Evolutionary conservation across 768 basidiomycete genomes (phyloP).

Genomic region (Stropharia rugosoannulata): DNA sequence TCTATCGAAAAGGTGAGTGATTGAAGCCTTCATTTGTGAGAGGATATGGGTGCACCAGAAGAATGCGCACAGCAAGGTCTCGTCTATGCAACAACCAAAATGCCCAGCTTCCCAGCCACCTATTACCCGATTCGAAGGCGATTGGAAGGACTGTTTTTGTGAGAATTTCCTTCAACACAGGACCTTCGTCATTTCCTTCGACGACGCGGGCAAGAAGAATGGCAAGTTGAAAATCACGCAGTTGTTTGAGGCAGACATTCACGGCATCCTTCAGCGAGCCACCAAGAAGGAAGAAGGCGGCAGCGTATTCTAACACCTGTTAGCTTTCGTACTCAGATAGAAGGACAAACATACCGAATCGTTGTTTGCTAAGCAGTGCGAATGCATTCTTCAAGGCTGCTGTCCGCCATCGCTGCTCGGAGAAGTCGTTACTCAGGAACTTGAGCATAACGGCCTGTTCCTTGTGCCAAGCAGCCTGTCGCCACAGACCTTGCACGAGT

Average conservation of each 20-base stretch:
- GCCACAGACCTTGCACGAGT: conserved; percentile 93
- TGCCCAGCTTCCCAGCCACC: conserved; percentile 95
- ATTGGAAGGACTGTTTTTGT: conserved; percentile 75
- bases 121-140: conserved; percentile 85
- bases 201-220: conserved; percentile 82
- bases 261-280: conserved; percentile 89
- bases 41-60: conserved; percentile 58
- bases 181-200: conserved; percentile 82
- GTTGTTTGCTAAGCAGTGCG: conserved; percentile 84
- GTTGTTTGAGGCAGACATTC: conserved; percentile 83
- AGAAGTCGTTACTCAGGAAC: conserved; percentile 90
- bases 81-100: conserved; percentile 91
- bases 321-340: conserved; percentile 4
- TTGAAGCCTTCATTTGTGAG: neutral
- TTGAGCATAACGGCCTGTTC: conserved; percentile 90
- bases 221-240: conserved; percentile 90
- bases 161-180: conserved; percentile 69
- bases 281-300: conserved; percentile 95
- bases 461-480: conserved; percentile 91
- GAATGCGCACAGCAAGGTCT: conserved; percentile 86
- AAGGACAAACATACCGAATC: conserved; percentile 66
- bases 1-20: conserved; percentile 37
- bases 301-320: conserved; percentile 79
- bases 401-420: conserved; percentile 79
- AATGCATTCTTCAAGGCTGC: conserved; percentile 97